These are phyloP conservation scores for Trapa bicornis DNA, from an alignment of 345 rosid genomes.

Conservation along the genomic window DNA sequence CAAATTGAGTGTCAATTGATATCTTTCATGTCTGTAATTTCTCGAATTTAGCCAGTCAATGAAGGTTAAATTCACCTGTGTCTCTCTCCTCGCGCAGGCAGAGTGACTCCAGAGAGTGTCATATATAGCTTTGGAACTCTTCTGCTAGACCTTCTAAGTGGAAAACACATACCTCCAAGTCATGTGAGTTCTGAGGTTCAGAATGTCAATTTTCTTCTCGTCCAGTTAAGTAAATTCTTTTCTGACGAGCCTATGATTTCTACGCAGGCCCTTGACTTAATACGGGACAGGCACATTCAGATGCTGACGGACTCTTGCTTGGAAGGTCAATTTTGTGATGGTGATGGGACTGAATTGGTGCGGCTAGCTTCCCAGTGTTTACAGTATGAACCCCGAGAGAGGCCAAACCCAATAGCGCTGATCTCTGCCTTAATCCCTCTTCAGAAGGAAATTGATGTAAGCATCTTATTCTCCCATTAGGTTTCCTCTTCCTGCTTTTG, in stretches of 20 bases:
- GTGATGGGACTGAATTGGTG: conserved; percentile 78
- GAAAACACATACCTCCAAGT: conserved; percentile 92
- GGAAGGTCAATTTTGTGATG: conserved; percentile 75
- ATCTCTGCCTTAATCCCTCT: conserved; percentile 74
- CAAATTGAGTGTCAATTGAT: background rate
- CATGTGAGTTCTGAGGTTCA: conserved; percentile 43
- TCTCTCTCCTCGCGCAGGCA: conserved; percentile 31
- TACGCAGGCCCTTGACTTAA: conserved; percentile 82
- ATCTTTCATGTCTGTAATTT: background rate
- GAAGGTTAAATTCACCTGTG: background rate
- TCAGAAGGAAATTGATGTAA: conserved; percentile 74
- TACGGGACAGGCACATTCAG: conserved; percentile 79
- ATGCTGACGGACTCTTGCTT: conserved; percentile 86
- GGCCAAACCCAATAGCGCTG: conserved; percentile 70
- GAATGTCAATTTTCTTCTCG: background rate
- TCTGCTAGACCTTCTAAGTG: conserved; percentile 91
- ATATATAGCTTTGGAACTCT: conserved; percentile 95
- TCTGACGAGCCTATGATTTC: conserved; percentile 9
- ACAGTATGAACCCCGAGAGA: conserved; percentile 86
- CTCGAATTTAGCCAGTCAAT: background rate
- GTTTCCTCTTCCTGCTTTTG: background rate
- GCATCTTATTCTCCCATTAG: conserved; percentile 14
- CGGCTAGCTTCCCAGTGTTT: conserved; percentile 89
- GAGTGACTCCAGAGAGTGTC: conserved; percentile 89
- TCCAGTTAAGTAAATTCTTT: background rate